Evolutionary conservation across 805 yeast species (phyloP).

Genomic region (Kodamaea restingae): DNA sequence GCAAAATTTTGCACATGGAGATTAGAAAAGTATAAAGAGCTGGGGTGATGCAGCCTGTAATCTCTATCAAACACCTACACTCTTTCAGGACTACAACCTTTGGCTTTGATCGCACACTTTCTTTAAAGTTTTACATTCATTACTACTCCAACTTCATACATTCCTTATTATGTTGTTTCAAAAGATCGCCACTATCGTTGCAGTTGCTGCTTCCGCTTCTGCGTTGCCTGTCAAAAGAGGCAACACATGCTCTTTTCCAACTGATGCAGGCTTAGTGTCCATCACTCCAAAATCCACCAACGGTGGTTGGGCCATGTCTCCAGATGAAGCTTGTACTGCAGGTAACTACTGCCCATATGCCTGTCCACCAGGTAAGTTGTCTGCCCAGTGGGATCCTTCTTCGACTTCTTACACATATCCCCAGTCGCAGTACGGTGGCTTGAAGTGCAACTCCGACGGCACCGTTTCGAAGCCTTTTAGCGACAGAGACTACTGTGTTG

Average conservation of each 20-base stretch:
- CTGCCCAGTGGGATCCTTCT: slow-evolving; percentile 83
- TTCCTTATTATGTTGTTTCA: slow-evolving; percentile 11
- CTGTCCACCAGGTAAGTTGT: slow-evolving; percentile 80
- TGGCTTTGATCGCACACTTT: slow-evolving; percentile 4
- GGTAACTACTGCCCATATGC: slow-evolving; percentile 92
- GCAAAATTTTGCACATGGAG: background rate
- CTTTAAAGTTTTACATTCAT: background rate
- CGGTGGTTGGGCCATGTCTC: slow-evolving; percentile 86
- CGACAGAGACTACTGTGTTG: slow-evolving; percentile 60
- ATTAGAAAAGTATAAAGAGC: background rate
- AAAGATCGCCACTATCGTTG: slow-evolving; percentile 8
- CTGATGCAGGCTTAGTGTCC: slow-evolving; percentile 61
- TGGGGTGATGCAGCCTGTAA: too few relatives aligned
- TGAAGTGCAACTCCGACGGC: slow-evolving; percentile 72
- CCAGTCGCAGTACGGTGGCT: slow-evolving; percentile 76
- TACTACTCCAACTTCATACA: background rate
- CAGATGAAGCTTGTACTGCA: slow-evolving; percentile 65
- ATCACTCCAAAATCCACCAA: slow-evolving; percentile 56
- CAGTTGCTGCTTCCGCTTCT: slow-evolving; percentile 16
- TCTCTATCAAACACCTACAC: slow-evolving; percentile 5
- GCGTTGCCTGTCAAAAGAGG: slow-evolving; percentile 26
- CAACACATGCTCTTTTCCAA: slow-evolving; percentile 64
- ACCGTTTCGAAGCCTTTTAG: slow-evolving; percentile 57
- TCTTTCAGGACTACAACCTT: slow-evolving; percentile 1
- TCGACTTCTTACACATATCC: slow-evolving; percentile 76